Evolutionary conservation across 139 green algal genomes (phyloP).

Genomic region (Chlorella sp.): DNA sequence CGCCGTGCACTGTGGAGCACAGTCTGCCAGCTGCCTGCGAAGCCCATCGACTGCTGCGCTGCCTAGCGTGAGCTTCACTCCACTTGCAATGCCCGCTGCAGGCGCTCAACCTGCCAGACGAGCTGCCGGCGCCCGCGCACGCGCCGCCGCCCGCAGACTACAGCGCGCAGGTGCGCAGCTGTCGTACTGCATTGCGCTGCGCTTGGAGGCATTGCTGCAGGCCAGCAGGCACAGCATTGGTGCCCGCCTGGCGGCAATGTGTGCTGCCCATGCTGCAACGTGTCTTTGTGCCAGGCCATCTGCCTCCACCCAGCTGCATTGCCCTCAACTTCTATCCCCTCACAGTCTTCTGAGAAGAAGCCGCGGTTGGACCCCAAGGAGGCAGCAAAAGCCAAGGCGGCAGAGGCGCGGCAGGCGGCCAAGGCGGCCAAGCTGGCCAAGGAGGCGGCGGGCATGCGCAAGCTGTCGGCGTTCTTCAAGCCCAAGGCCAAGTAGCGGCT

Average conservation of each 20-base stretch:
- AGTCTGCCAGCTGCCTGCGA: too few species aligned
- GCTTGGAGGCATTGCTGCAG: too few species aligned
- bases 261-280: too few species aligned
- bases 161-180: neutral
- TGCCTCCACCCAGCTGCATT: too few species aligned
- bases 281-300: too few species aligned
- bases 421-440: constrained; percentile 54
- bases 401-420: constrained; percentile 30
- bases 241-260: too few species aligned
- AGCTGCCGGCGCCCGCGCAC: constrained; percentile 16
- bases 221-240: too few species aligned
- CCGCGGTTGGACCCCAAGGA: constrained; percentile 56
- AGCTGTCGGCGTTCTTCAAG: constrained; percentile 54
- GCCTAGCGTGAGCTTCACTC: too few species aligned
- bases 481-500: neutral
- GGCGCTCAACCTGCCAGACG: constrained; percentile 18
- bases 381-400: constrained; percentile 49
- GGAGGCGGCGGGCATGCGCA: constrained; percentile 56
- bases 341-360: constrained; percentile 18
- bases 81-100: neutral
- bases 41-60: too few species aligned
- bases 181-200: too few species aligned
- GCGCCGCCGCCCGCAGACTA: neutral
- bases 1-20: too few species aligned
- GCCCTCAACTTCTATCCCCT: too few species aligned